Evolutionary conservation across 768 basidiomycete species (phyloP).

Genomic region (Strobilomyces dryophilus): DNA sequence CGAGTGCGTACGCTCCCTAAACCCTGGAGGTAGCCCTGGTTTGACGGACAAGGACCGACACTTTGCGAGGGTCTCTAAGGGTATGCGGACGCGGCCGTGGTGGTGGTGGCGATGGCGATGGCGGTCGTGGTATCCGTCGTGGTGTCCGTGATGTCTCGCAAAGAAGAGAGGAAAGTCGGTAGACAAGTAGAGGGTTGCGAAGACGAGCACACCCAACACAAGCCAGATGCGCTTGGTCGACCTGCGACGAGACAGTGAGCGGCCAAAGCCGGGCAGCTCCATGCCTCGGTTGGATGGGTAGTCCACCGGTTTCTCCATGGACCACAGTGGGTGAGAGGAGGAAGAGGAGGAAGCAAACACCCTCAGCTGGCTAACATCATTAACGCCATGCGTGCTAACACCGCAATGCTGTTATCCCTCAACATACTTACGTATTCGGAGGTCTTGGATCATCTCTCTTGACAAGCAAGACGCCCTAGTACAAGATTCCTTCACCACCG

Average conservation of each 20-base stretch:
- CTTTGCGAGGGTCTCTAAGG: conserved; percentile 35
- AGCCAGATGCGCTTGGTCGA: conserved; percentile 12
- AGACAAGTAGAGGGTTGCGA: conserved; percentile 16
- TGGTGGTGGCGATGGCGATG: not conserved
- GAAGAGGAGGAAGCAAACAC: not conserved
- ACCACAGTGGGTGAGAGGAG: too few relatives aligned
- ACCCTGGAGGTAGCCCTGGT: conserved; percentile 43
- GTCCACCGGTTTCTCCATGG: conserved; percentile 13
- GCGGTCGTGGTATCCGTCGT: too few relatives aligned
- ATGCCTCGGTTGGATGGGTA: not conserved
- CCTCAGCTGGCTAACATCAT: not conserved
- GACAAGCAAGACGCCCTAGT: too few relatives aligned
- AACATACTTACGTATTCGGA: too few relatives aligned
- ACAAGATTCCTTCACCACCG: too few relatives aligned
- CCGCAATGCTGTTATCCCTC: too few relatives aligned
- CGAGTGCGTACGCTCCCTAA: conserved; percentile 45
- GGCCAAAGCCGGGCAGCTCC: not conserved
- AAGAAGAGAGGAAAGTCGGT: conserved; percentile 7
- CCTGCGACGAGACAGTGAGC: not conserved
- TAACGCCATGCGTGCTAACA: not conserved
- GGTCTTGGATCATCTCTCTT: too few relatives aligned
- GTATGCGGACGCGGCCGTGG: conserved; percentile 7
- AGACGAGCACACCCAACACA: conserved; percentile 9
- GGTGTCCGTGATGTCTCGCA: not conserved
- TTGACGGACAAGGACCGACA: conserved; percentile 43